These are phyloP conservation scores for Roridomyces roridus DNA, from an alignment of 768 basidiomycete species.

Conservation along the genomic window DNA sequence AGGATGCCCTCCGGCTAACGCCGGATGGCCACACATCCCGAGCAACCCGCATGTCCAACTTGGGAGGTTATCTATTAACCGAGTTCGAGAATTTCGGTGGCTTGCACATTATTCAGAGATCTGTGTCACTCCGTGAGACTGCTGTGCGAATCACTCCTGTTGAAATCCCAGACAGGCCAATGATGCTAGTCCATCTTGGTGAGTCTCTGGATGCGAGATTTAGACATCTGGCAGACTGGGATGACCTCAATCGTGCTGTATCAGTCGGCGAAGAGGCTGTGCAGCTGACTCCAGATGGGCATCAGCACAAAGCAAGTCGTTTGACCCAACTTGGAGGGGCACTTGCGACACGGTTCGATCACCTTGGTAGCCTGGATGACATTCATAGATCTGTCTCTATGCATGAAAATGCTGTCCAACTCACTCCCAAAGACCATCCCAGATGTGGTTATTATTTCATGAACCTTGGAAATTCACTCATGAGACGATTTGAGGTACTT, in stretches of 20 bases:
- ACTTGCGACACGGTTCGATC: background rate
- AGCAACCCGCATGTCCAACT: background rate
- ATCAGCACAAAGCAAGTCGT: background rate
- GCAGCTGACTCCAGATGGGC: background rate
- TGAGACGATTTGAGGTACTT: background rate
- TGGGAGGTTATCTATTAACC: background rate
- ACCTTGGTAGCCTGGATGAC: background rate
- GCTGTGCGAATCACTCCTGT: conserved; percentile 7
- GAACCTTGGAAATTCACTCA: background rate
- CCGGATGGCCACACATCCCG: background rate
- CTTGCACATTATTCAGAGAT: too few species aligned
- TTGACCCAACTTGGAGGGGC: background rate
- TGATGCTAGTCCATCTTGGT: conserved; percentile 7
- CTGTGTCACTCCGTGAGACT: background rate
- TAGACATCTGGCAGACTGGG: background rate
- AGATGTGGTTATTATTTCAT: background rate
- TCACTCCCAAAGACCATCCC: background rate
- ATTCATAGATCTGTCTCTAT: background rate
- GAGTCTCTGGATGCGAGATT: conserved; percentile 1
- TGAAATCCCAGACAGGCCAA: background rate
- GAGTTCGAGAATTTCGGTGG: too few species aligned
- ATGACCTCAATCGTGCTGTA: conserved; percentile 10
- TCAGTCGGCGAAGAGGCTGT: background rate
- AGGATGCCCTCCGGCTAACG: background rate
- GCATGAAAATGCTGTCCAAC: background rate